phyloP scores from a whole-genome alignment of 345 rosid genomes.

The Eucalyptus pumila region DNA sequence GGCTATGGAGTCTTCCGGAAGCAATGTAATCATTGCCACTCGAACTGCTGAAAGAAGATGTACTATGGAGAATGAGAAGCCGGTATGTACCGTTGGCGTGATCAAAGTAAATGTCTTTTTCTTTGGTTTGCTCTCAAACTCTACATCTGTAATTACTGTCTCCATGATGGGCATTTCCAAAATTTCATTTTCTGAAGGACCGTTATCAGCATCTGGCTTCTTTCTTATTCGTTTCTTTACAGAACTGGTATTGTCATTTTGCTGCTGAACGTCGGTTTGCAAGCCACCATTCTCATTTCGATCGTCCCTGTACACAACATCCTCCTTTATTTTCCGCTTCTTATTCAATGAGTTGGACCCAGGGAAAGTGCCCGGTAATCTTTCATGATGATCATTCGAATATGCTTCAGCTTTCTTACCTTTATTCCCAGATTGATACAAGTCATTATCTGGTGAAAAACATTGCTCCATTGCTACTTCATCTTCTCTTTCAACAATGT shows the following conservation, averaged over 20 bases:
- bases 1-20: constrained; percentile 55
- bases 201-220: constrained; percentile 46
- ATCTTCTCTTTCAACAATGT: constrained; percentile 33
- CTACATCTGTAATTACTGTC: constrained; percentile 33
- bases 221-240: constrained; percentile 60
- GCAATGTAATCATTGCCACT: constrained; percentile 60
- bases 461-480: constrained; percentile 24
- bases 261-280: constrained; percentile 15
- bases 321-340: constrained; percentile 61
- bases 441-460: constrained; percentile 22
- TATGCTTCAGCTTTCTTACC: constrained; percentile 26
- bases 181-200: constrained; percentile 35
- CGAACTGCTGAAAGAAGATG: constrained; percentile 98
- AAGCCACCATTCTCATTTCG: constrained; percentile 27
- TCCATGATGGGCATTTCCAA: constrained; percentile 36
- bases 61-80: constrained; percentile 88
- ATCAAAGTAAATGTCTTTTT: constrained; percentile 82
- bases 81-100: constrained; percentile 87
- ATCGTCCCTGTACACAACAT: constrained; percentile 23
- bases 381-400: constrained; percentile 31
- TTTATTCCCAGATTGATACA: constrained; percentile 34
- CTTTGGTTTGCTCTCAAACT: constrained; percentile 58
- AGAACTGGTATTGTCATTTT: constrained; percentile 26
- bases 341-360: constrained; percentile 44
- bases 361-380: constrained; percentile 31